A percentile compares a stretch with the other conserved stretches of the same genome.
These are phyloP conservation scores for Basidiobolus meristosporus DNA, from an alignment of 371 early-diverging fungal species.

Conservation along the genomic window DNA sequence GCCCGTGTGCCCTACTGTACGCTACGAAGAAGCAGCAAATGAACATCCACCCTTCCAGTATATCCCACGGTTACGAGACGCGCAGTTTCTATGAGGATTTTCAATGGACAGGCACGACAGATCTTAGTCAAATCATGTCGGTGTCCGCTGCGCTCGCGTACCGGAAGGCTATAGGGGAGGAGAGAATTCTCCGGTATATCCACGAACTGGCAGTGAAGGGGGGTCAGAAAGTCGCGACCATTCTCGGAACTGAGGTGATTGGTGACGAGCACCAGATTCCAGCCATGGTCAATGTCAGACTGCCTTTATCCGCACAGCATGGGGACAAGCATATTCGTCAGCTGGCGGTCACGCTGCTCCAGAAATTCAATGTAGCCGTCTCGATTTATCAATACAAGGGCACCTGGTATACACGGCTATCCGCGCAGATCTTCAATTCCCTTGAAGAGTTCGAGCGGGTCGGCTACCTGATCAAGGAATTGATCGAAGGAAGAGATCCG, in stretches of 20 bases:
- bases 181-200: conserved; percentile 25
- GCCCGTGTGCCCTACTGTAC: conserved; percentile 35
- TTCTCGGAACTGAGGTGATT: conserved; percentile 33
- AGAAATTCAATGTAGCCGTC: conserved; percentile 17
- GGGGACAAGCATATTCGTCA: too few relatives aligned
- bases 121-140: conserved; percentile 16
- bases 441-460: conserved; percentile 22
- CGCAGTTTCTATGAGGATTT: conserved; percentile 12
- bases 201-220: conserved; percentile 29
- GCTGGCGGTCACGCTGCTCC: too few relatives aligned
- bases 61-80: conserved; percentile 18
- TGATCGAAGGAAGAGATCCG: too few relatives aligned
- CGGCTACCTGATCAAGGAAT: conserved; percentile 16
- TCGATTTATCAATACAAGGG: conserved; percentile 21
- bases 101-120: conserved; percentile 15
- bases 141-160: conserved; percentile 23
- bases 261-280: conserved; percentile 17
- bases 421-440: conserved; percentile 36
- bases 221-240: conserved; percentile 27
- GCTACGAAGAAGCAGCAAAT: conserved; percentile 24
- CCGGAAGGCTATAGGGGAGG: conserved; percentile 27
- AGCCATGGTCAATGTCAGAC: conserved; percentile 33
- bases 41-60: conserved; percentile 22
- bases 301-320: too few relatives aligned
- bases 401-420: conserved; percentile 24